A percentile compares a stretch with the other conserved stretches of the same genome.
phyloP scores from a whole-genome alignment of 164 flowering plant genomes.

The Dillenia suffruticosa region DNA sequence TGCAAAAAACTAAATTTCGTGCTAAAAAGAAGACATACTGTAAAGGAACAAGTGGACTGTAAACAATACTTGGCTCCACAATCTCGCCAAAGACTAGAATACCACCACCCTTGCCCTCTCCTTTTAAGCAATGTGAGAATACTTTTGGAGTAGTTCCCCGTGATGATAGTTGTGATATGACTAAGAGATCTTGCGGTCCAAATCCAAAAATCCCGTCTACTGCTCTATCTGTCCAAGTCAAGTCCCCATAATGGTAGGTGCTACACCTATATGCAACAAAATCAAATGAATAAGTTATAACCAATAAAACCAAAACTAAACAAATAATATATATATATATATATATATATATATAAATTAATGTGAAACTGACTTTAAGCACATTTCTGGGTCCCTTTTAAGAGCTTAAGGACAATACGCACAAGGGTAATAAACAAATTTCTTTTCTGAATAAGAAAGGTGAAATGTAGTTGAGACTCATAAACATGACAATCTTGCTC shows the following conservation, averaged over 20 bases:
- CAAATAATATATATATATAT: too few relatives aligned
- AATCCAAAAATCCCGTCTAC: constrained; percentile 97
- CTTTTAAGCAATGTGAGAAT: constrained; percentile 93
- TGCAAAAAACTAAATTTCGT: too few relatives aligned
- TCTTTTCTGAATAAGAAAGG: too few relatives aligned
- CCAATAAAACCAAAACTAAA: background rate
- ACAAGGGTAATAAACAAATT: too few relatives aligned
- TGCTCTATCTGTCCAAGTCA: constrained; percentile 84
- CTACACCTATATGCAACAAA: constrained; percentile 72
- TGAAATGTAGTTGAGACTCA: too few relatives aligned
- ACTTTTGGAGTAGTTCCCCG: constrained; percentile 72
- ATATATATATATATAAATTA: too few relatives aligned
- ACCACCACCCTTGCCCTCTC: constrained; percentile 76
- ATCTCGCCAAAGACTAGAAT: constrained; percentile 89
- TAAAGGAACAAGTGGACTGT: constrained; percentile 78
- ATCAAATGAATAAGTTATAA: constrained; percentile 5
- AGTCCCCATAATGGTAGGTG: constrained; percentile 64
- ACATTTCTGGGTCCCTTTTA: too few relatives aligned
- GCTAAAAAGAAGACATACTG: constrained; percentile 44
- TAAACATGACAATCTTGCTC: too few relatives aligned
- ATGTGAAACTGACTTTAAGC: too few relatives aligned
- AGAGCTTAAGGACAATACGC: too few relatives aligned
- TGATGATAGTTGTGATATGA: constrained; percentile 79
- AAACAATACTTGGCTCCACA: constrained; percentile 79
- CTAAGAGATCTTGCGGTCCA: constrained; percentile 76